phyloP scores from a whole-genome alignment of 306 rosid species.

The Cercis canadensis region DNA sequence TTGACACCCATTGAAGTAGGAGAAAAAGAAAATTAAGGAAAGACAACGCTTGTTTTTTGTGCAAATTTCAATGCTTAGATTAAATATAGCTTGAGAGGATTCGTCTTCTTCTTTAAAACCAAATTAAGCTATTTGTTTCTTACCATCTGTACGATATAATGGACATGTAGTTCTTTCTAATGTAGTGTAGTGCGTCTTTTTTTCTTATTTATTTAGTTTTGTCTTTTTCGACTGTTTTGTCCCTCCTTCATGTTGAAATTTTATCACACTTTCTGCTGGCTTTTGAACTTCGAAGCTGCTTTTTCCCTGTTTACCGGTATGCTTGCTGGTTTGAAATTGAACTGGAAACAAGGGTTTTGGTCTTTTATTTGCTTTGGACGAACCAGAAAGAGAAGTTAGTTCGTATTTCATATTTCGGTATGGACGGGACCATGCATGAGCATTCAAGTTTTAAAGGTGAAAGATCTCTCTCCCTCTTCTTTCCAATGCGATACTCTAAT shows the following conservation, averaged over 20 bases:
- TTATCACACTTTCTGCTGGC: constrained; percentile 41
- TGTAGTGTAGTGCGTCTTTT: constrained; percentile 22
- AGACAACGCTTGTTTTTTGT: constrained; percentile 40
- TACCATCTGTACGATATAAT: constrained; percentile 28
- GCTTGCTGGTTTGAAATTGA: constrained; percentile 56
- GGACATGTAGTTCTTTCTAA: constrained; percentile 35
- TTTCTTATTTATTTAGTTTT: constrained; percentile 17
- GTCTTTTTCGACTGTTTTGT: constrained; percentile 5
- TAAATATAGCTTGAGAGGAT: background rate
- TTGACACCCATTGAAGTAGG: constrained; percentile 44
- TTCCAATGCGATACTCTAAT: constrained; percentile 36
- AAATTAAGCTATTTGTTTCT: constrained; percentile 34
- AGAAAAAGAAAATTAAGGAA: constrained; percentile 19
- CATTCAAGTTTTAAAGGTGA: constrained; percentile 51
- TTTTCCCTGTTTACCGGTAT: constrained; percentile 57
- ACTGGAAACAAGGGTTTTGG: constrained; percentile 36
- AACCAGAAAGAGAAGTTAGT: background rate
- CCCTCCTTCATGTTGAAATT: constrained; percentile 41
- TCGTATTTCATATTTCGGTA: constrained; percentile 19
- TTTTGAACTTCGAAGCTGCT: constrained; percentile 59
- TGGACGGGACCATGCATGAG: constrained; percentile 58
- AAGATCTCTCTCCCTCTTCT: constrained; percentile 35
- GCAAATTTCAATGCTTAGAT: constrained; percentile 39
- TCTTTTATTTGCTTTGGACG: constrained; percentile 41
- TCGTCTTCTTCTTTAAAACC: constrained; percentile 33